Percentiles rank a stretch among this genome's conserved stretches.
Conservation (phyloP, 2,329 filamentous ascomycete genomes). For the Chaetomiaceae sp. region DNA sequence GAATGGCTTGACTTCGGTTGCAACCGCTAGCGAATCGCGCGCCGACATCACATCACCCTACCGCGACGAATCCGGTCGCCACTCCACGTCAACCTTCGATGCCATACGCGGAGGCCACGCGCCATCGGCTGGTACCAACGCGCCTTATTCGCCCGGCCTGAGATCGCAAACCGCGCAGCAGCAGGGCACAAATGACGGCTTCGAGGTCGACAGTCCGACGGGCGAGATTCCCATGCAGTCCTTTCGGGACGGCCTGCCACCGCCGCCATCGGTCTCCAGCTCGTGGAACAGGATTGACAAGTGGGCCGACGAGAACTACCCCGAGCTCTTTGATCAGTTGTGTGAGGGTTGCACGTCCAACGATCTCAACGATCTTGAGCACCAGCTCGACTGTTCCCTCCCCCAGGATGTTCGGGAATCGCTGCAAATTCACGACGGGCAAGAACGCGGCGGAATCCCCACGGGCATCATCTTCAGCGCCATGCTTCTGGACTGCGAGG, state of each 20-base stretch:
- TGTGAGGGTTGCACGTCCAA: constrained; percentile 89
- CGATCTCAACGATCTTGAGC: constrained; percentile 93
- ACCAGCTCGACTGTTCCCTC: constrained; percentile 88
- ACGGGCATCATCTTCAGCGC: constrained; percentile 89
- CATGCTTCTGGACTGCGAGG: constrained; percentile 96
- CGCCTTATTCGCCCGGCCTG: constrained; percentile 86
- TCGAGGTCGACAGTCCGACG: constrained; percentile 60
- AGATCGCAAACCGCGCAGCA: constrained; percentile 68
- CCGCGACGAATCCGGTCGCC: constrained; percentile 60
- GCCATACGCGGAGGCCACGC: constrained; percentile 57
- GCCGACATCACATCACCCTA: constrained; percentile 76
- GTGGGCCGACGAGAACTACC: constrained; percentile 93
- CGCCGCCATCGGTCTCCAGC: constrained; percentile 78
- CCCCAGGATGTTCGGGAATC: constrained; percentile 93
- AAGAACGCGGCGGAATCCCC: constrained; percentile 84
- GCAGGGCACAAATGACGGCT: constrained; percentile 56
- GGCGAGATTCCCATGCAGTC: constrained; percentile 96
- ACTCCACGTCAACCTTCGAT: constrained; percentile 44
- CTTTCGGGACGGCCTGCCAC: constrained; percentile 85
- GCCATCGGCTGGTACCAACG: constrained; percentile 48
- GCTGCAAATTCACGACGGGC: constrained; percentile 85
- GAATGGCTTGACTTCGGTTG: constrained; percentile 74
- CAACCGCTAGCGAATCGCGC: constrained; percentile 83
- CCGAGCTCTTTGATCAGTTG: constrained; percentile 87
- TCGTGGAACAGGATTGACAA: constrained; percentile 92